Evolutionary conservation across 2,329 filamentous ascomycete species (phyloP).

Genomic region (Hypoxylon sp.): DNA sequence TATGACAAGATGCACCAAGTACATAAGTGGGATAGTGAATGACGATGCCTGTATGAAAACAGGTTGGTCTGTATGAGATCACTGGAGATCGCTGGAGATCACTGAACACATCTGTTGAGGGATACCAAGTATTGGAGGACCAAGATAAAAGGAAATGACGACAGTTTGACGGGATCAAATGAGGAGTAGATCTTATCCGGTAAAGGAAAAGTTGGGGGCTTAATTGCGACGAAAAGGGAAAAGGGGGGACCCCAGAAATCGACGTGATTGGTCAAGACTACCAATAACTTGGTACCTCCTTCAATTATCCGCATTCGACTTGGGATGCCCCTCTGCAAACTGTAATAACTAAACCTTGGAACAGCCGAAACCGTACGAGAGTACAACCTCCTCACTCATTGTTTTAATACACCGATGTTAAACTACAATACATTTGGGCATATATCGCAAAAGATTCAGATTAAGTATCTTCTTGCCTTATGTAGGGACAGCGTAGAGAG

Average conservation of each 20-base stretch:
- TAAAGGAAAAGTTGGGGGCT: conserved; percentile 16
- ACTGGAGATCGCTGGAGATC: conserved; percentile 26
- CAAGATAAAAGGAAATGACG: conserved; percentile 39
- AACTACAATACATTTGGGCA: neutral
- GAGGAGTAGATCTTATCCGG: conserved; percentile 28
- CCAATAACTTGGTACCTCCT: conserved; percentile 12
- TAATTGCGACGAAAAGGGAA: conserved; percentile 46
- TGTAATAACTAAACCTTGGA: conserved; percentile 7
- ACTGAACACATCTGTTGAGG: conserved; percentile 3
- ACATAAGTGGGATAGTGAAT: conserved; percentile 7
- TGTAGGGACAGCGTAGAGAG: neutral
- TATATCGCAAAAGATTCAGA: neutral
- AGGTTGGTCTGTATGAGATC: conserved; percentile 21
- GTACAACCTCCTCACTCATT: conserved; percentile 19
- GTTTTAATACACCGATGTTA: neutral
- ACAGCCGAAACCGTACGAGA: conserved; percentile 37
- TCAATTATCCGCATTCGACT: conserved; percentile 34
- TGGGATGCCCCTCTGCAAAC: conserved; percentile 19
- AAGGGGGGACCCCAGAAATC: conserved; percentile 21
- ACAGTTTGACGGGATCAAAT: conserved; percentile 39
- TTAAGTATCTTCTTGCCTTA: neutral
- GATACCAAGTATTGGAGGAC: conserved; percentile 19
- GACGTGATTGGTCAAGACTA: conserved; percentile 32
- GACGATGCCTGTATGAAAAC: conserved; percentile 3
- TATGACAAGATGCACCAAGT: conserved; percentile 4